A percentile compares a stretch with the other conserved stretches of the same genome.
These are phyloP conservation scores for Mortierella sp. DNA, from an alignment of 371 early-diverging fungal species.

Conservation along the genomic window DNA sequence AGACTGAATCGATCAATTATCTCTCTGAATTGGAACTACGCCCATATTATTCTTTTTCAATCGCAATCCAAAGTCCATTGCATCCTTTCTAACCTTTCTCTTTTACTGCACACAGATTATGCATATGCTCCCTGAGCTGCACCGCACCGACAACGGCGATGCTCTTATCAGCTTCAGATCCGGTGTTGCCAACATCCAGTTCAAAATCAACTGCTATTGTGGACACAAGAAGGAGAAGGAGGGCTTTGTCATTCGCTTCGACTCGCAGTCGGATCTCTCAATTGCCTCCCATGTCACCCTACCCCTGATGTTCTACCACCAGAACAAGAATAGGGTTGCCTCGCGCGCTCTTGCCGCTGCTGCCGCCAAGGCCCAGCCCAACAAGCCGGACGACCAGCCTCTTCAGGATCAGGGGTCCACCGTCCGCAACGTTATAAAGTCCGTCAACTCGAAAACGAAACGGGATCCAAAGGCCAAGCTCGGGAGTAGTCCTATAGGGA, in stretches of 20 bases:
- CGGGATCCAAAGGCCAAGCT: conserved; percentile 33
- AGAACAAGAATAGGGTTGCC: conserved; percentile 54
- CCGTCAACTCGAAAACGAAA: conserved; percentile 41
- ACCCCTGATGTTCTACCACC: conserved; percentile 56
- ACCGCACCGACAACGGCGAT: conserved; percentile 53
- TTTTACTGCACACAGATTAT: conserved; percentile 30
- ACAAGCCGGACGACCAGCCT: conserved; percentile 20
- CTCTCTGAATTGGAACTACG: not conserved
- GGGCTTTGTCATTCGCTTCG: conserved; percentile 56
- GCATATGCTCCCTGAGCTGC: conserved; percentile 53
- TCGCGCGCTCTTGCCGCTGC: conserved; percentile 47
- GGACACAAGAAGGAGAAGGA: conserved; percentile 58
- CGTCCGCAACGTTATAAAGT: conserved; percentile 39
- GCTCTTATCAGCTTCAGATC: conserved; percentile 49
- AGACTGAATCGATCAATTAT: not conserved
- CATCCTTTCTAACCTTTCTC: not conserved
- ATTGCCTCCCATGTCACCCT: conserved; percentile 56
- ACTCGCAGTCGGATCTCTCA: conserved; percentile 40
- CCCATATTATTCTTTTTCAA: not conserved
- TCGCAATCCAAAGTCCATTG: not conserved
- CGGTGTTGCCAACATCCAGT: conserved; percentile 56
- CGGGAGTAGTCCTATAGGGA: conserved; percentile 40
- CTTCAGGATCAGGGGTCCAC: conserved; percentile 23
- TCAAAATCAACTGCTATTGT: conserved; percentile 57
- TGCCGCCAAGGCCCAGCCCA: conserved; percentile 30